Base-by-base conservation (phyloP, 2,329 filamentous ascomycete genomes). In the Coleophoma eucalyptorum region DNA sequence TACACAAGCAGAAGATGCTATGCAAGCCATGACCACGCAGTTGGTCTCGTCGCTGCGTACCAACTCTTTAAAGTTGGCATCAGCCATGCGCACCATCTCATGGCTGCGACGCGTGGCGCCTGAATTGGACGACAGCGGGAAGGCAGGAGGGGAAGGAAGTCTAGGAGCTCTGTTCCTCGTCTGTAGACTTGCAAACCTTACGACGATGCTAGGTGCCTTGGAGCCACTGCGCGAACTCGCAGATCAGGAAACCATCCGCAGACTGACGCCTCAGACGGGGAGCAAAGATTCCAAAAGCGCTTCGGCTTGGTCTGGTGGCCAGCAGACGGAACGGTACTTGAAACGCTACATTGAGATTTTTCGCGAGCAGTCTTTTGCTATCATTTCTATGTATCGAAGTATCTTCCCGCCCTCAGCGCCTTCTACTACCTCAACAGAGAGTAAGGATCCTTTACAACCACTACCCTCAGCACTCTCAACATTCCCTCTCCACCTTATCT, bases 301-400 rank as follows among this genome's bases (percentile, higher is more conserved):
- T 57, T 56, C 69, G 46, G 64, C 68, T 43, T 87, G 79, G 80
- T 82, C 79, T 2, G 83, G 83, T 1, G 93, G 93, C 0, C 91
- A 96, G 63, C 94, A 97, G 67, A 97, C 92, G 1, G 94, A 97
- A 68, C 81, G 91, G 47, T 99, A 91, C 62, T 73, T 99, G 41
- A 99, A 97, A 69, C 82, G 92, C 44, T 99, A 96, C 69, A 89
- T 99, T 61, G 94, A 99, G 66, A 91, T 99, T 26, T 97, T 97
- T 67, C 87, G 94, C 48, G 94, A 99, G 69, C 94, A 99, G 69
- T 96, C 90, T 65, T 99, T 99, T 67, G 89, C 87, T 41, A 96
- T 97, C 53, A 84, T 97, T 26, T 96, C 90, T 52, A 90, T 97
- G 79, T 97, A 95, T 69, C 89, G 86, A 62, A 94, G 87, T 62